Percentiles rank a stretch among this genome's conserved stretches.
Evolutionary conservation across 768 basidiomycete species (phyloP).

Genomic region (Phylloporus scabripes): DNA sequence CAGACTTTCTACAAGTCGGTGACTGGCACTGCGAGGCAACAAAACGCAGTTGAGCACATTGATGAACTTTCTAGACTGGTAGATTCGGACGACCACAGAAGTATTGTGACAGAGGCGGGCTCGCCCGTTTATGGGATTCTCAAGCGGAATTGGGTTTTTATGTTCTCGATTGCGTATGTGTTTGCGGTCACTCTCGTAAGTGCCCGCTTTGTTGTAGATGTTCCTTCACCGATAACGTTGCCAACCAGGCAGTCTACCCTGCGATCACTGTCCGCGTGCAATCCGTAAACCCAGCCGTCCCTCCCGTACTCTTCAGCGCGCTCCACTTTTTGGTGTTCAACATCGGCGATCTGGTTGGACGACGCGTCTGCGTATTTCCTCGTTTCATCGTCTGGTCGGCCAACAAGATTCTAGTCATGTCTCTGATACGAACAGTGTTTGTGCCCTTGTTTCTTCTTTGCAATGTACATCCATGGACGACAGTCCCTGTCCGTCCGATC

Average conservation of each 20-base stretch:
- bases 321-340: no score
- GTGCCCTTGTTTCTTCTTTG: no score
- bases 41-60: conserved; percentile 16
- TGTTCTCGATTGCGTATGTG: conserved; percentile 67
- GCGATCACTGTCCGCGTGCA: conserved; percentile 72
- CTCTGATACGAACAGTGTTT: no score
- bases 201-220: background rate
- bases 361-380: no score
- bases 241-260: conserved; percentile 69
- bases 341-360: no score
- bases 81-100: conserved; percentile 25
- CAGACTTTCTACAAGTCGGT: conserved; percentile 52
- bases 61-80: conserved; percentile 26
- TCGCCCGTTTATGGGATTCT: conserved; percentile 46
- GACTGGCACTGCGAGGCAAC: conserved; percentile 41
- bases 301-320: no score
- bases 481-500: no score
- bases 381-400: no score
- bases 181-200: conserved; percentile 76
- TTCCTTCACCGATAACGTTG: background rate
- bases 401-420: no score
- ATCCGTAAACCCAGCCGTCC: conserved; percentile 35
- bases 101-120: conserved; percentile 30
- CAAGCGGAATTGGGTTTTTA: conserved; percentile 58
- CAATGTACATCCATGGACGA: no score